These are phyloP conservation scores for Pholiota adiposa DNA, from an alignment of 1,284 basidiomycete species.

Conservation along the genomic window DNA sequence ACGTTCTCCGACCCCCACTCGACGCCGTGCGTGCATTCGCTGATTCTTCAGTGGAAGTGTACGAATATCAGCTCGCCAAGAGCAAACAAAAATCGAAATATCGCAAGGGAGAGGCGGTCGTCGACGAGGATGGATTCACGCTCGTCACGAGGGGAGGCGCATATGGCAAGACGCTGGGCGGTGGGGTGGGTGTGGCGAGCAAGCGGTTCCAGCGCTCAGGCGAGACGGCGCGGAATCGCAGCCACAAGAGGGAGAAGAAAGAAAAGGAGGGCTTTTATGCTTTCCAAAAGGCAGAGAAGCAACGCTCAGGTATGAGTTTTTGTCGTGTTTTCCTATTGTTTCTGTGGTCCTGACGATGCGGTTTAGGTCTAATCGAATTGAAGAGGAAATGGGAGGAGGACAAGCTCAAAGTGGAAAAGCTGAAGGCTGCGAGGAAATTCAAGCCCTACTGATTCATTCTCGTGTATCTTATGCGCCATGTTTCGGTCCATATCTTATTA, in stretches of 20 bases:
- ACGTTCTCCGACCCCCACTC: conserved; percentile 71
- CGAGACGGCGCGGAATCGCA: conserved; percentile 50
- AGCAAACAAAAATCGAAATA: conserved; percentile 70
- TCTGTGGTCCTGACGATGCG: conserved; percentile 7
- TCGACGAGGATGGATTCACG: conserved; percentile 93
- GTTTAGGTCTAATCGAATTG: conserved; percentile 72
- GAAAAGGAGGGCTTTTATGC: conserved; percentile 84
- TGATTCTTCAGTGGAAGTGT: conserved; percentile 74
- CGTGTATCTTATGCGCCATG: neutral
- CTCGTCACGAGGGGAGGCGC: conserved; percentile 87
- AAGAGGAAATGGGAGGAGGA: conserved; percentile 85
- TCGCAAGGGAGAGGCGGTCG: conserved; percentile 79
- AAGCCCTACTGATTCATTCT: conserved; percentile 69
- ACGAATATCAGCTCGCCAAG: conserved; percentile 73
- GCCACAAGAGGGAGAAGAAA: conserved; percentile 67
- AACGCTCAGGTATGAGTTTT: conserved; percentile 69
- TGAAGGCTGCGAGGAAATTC: conserved; percentile 80
- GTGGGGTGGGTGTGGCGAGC: conserved; percentile 79
- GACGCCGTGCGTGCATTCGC: conserved; percentile 74
- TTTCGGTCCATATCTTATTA: neutral
- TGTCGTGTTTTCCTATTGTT: neutral
- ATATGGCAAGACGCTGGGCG: conserved; percentile 84
- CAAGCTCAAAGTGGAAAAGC: conserved; percentile 83
- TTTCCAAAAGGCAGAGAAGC: conserved; percentile 88
- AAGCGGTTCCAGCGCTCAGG: conserved; percentile 70